These are phyloP conservation scores for Gilbertella persicaria DNA, from an alignment of 371 early-diverging fungal genomes.

Conservation along the genomic window DNA sequence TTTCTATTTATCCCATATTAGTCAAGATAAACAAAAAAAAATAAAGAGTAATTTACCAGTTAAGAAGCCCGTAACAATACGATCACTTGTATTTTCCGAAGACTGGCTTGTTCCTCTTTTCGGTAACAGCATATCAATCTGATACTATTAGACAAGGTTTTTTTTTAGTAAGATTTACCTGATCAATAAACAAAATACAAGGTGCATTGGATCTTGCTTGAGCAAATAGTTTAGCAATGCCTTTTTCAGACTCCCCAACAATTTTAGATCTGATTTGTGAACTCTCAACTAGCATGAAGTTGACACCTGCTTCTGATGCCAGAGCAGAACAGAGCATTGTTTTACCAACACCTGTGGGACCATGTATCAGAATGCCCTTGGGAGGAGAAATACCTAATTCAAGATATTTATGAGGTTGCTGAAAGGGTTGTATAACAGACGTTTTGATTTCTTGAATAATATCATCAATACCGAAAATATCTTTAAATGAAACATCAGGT, in stretches of 20 bases:
- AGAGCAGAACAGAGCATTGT: conserved; percentile 97
- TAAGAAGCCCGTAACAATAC: conserved; percentile 79
- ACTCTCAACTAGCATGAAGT: conserved; percentile 76
- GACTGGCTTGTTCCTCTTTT: conserved; percentile 67
- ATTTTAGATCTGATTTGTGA: conserved; percentile 80
- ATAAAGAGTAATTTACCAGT: conserved; percentile 54
- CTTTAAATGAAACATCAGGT: conserved; percentile 60
- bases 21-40: background rate
- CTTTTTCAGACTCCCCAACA: conserved; percentile 83
- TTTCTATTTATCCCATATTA: conserved; percentile 59
- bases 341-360: conserved; percentile 99
- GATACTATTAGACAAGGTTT: background rate
- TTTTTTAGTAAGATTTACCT: conserved; percentile 39
- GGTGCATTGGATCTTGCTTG: conserved; percentile 79
- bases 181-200: conserved; percentile 84
- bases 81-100: conserved; percentile 78
- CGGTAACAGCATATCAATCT: conserved; percentile 76
- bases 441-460: conserved; percentile 62
- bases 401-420: conserved; percentile 83
- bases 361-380: conserved; percentile 96
- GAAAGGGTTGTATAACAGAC: conserved; percentile 78
- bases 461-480: conserved; percentile 69
- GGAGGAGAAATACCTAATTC: conserved; percentile 93
- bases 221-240: conserved; percentile 71
- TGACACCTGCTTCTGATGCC: conserved; percentile 80